Evolutionary conservation across 768 basidiomycete genomes (phyloP).

Genomic region (Calvatia gigantea): DNA sequence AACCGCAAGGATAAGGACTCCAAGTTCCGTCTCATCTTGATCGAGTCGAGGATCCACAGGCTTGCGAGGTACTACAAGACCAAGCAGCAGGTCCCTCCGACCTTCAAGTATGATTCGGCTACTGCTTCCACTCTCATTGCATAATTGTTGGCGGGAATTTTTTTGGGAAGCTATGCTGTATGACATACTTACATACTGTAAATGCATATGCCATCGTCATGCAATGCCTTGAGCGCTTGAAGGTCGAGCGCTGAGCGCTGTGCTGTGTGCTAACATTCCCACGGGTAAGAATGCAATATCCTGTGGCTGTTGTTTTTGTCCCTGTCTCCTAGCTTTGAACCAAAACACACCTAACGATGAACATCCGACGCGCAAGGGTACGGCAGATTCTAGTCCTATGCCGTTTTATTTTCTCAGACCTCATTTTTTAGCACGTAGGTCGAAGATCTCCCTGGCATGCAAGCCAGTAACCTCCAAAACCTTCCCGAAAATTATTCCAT

Average conservation of each 20-base stretch:
- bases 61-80: slow-evolving; percentile 99
- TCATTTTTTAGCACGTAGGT: slow-evolving; percentile 48
- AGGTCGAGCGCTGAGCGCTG: no score
- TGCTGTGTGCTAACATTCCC: no score
- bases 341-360: slow-evolving; percentile 40
- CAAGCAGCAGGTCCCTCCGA: slow-evolving; percentile 95
- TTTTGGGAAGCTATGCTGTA: neutral
- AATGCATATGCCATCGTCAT: neutral
- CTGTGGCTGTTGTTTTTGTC: neutral
- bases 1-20: slow-evolving; percentile 99
- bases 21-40: slow-evolving; percentile 91
- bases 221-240: neutral
- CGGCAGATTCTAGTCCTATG: slow-evolving; percentile 16
- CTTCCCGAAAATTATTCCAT: slow-evolving; percentile 90
- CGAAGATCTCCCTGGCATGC: slow-evolving; percentile 89
- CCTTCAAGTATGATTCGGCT: slow-evolving; percentile 97
- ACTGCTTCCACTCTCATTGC: slow-evolving; percentile 92
- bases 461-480: slow-evolving; percentile 90
- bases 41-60: slow-evolving; percentile 98
- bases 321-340: neutral
- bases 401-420: slow-evolving; percentile 15
- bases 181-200: neutral
- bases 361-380: slow-evolving; percentile 48
- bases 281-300: no score
- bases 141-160: slow-evolving; percentile 30